Percentiles rank a stretch among this genome's conserved stretches.
Conservation (phyloP, 345 rosid species). For the Camelina laxa region DNA sequence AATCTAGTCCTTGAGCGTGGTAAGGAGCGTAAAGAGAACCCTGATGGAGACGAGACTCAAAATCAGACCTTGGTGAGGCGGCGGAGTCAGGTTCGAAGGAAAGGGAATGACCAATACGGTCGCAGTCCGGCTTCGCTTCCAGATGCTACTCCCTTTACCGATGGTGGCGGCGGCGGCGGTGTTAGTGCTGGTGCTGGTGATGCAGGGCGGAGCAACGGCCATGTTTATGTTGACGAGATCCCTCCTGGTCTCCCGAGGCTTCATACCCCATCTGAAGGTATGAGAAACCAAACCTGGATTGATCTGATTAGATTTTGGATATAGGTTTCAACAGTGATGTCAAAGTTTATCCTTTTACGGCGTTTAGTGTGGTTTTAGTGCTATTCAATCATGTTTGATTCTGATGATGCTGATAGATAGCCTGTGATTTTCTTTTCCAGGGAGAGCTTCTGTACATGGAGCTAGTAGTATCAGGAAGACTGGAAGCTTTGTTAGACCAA, state of each 20-base stretch:
- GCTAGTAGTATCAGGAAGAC: constrained; percentile 59
- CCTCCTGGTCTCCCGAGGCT: constrained; percentile 84
- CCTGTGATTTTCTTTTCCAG: constrained; percentile 44
- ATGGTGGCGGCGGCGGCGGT: constrained; percentile 56
- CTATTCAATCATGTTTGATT: neutral
- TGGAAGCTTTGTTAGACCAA: constrained; percentile 69
- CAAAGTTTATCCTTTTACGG: neutral
- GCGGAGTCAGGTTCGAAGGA: constrained; percentile 52
- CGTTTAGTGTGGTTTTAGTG: neutral
- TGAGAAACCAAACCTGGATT: neutral
- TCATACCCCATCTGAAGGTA: constrained; percentile 88
- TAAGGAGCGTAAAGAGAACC: constrained; percentile 54
- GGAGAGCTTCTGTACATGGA: constrained; percentile 61
- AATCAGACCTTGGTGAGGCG: constrained; percentile 45
- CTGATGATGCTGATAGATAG: constrained; percentile 19
- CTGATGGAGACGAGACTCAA: constrained; percentile 60
- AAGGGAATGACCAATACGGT: constrained; percentile 61
- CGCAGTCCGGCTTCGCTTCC: constrained; percentile 76
- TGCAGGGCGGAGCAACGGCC: constrained; percentile 60
- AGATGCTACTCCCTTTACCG: constrained; percentile 71
- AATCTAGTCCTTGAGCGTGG: constrained; percentile 91
- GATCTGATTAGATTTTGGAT: constrained; percentile 15
- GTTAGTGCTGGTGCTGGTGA: constrained; percentile 56
- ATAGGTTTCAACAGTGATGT: constrained; percentile 2
- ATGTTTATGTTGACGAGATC: constrained; percentile 67